Conservation (phyloP, 23 red algal genomes). For the Gracilaria domingensis region DNA sequence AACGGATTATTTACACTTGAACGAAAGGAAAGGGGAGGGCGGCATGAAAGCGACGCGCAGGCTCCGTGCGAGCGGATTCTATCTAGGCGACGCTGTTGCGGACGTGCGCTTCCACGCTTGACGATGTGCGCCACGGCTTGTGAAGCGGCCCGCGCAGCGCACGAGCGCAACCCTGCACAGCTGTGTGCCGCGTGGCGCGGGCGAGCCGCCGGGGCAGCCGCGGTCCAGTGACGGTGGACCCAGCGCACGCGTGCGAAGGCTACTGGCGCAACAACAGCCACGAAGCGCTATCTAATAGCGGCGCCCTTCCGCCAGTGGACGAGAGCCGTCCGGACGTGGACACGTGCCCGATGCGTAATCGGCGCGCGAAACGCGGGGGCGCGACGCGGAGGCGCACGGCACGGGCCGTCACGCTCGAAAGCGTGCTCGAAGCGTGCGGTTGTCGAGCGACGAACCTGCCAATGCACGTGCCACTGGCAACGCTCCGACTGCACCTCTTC, state of each 20-base stretch:
- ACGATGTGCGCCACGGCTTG: slow-evolving; percentile 32
- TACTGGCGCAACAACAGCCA: slow-evolving; percentile 10
- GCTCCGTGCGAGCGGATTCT: background rate
- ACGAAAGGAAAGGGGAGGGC: background rate
- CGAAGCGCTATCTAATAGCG: slow-evolving; percentile 1
- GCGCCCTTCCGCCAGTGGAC: background rate
- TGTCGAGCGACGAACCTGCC: background rate
- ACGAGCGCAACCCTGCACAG: background rate
- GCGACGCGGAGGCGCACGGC: background rate
- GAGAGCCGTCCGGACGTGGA: background rate
- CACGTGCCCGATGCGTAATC: background rate
- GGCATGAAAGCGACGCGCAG: background rate
- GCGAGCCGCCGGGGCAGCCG: background rate
- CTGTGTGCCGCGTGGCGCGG: slow-evolving; percentile 37
- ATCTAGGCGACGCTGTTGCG: slow-evolving; percentile 36
- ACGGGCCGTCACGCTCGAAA: background rate
- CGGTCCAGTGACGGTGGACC: slow-evolving; percentile 3
- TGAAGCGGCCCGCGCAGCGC: slow-evolving; percentile 38
- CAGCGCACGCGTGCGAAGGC: background rate
- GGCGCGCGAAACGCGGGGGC: background rate
- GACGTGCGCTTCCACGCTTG: slow-evolving; percentile 43
- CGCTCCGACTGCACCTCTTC: too few species aligned
- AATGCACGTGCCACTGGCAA: background rate
- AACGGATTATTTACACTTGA: slow-evolving; percentile 47
- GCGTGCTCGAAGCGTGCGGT: background rate